These are phyloP conservation scores for Daucus carota DNA, from an alignment of 129 eudicot species.

Conservation along the genomic window DNA sequence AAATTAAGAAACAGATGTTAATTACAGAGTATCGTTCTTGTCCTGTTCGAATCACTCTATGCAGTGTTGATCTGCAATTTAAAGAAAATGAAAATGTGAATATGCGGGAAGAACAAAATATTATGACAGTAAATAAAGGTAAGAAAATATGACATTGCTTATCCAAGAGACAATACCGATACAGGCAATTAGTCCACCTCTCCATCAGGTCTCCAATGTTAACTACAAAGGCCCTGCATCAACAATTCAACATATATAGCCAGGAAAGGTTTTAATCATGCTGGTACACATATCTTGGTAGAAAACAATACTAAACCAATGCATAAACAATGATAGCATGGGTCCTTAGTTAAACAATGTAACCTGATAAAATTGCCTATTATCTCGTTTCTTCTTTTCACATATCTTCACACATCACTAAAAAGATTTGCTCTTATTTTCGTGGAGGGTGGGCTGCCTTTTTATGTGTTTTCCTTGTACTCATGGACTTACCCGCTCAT, in stretches of 20 bases:
- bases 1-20: background rate
- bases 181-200: slow-evolving; percentile 72
- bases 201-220: slow-evolving; percentile 83
- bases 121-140: background rate
- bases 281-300: background rate
- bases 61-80: slow-evolving; percentile 64
- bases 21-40: slow-evolving; percentile 77
- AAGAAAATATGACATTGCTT: background rate
- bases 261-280: background rate
- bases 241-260: too few relatives aligned
- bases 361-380: too few relatives aligned
- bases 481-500: too few relatives aligned
- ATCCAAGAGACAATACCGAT: slow-evolving; percentile 28
- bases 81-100: background rate
- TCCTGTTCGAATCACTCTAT: slow-evolving; percentile 61
- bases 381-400: too few relatives aligned
- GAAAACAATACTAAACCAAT: background rate
- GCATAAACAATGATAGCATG: too few relatives aligned
- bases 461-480: too few relatives aligned
- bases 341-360: too few relatives aligned
- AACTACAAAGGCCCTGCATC: slow-evolving; percentile 45
- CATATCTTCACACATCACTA: too few relatives aligned
- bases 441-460: too few relatives aligned
- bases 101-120: background rate
- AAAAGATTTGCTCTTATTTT: too few relatives aligned